Evolutionary conservation across 2,329 filamentous ascomycete species (phyloP), one percentile per base, ranked within the genome.

Genomic region (Ilyonectria sp.): DNA sequence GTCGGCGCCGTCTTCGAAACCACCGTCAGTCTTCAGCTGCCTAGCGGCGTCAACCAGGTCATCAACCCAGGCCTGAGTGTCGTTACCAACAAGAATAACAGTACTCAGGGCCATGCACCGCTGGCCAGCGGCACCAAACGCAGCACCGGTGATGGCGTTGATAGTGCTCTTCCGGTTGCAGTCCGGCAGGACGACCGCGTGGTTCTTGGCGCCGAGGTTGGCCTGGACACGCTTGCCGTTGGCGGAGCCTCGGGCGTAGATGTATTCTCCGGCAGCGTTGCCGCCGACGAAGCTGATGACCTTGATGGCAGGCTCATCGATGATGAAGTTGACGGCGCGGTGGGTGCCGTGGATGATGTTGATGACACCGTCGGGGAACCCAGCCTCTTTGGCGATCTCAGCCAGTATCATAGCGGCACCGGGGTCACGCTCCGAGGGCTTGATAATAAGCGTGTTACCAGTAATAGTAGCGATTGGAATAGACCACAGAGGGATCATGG

Each of bases 401-500:
- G 91, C 91, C 26, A 94, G 84, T 76, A 94, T 94, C 90, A 94
- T 93, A 71, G 90, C 89, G 7, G 92, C 92, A 66, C 92, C 92
- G 4, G 92, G 92, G 75, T 94, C 92, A 65, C 92, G 87, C 83
- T 94, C 92, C 1, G 92, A 94, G 3, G 92, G 92, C 86, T 94
- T 94, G 74, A 94, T 84, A 71, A 94, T 86, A 65, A 93, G 84
- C 9, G 91, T 93, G 83, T 94, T 94, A 60, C 92, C 92, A 17
- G 91, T 93, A 23, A 94, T 87, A 19, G 92, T 92, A 37, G 92
- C 92, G 73, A 94, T 91, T n/a, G 92, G 92, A 65, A 94, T 93
- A 67, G 88, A 93, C 92, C 92, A 94, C 19, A 94, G 85, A 2
- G 92, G 92, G 79, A 94, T 94, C 92, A 94, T 94, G 71, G 92